Percentiles rank a stretch among this genome's conserved stretches.
phyloP scores from a whole-genome alignment of 495 filamentous ascomycete species.

The Aspergillus leporis region DNA sequence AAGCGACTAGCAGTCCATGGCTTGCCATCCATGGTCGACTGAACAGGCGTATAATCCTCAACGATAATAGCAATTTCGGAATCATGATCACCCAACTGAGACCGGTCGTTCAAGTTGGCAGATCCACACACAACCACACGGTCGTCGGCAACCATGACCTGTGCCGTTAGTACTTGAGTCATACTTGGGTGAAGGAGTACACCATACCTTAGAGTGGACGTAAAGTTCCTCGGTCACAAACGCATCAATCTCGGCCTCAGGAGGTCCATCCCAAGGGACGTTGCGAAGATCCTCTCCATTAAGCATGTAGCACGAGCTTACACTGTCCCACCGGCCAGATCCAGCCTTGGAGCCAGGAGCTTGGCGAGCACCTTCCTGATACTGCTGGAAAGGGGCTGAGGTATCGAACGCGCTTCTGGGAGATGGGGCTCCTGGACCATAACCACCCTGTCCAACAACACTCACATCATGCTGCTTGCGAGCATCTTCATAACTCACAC shows the following conservation, averaged over 20 bases:
- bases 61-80: constrained; percentile 81
- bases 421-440: constrained; percentile 35
- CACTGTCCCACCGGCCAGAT: constrained; percentile 67
- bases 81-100: constrained; percentile 84
- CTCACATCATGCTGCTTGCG: constrained; percentile 63
- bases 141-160: constrained; percentile 90
- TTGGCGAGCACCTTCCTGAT: constrained; percentile 65
- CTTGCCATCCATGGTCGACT: constrained; percentile 69
- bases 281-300: constrained; percentile 70
- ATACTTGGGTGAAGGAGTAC: not conserved
- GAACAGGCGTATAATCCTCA: constrained; percentile 71
- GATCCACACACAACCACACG: constrained; percentile 85
- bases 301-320: constrained; percentile 84
- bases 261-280: constrained; percentile 73
- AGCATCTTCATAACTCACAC: constrained; percentile 73
- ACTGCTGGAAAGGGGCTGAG: constrained; percentile 53
- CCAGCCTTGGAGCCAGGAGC: constrained; percentile 32
- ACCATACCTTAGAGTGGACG: constrained; percentile 77
- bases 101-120: constrained; percentile 93
- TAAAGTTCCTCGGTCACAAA: constrained; percentile 95
- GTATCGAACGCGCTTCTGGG: constrained; percentile 41
- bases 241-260: constrained; percentile 76
- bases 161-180: constrained; percentile 19
- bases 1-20: constrained; percentile 75
- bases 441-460: constrained; percentile 35